Evolutionary conservation across 305 asterid genomes (phyloP), one percentile per base, ranked within the genome.

Genomic region (Fraxinus velutina): DNA sequence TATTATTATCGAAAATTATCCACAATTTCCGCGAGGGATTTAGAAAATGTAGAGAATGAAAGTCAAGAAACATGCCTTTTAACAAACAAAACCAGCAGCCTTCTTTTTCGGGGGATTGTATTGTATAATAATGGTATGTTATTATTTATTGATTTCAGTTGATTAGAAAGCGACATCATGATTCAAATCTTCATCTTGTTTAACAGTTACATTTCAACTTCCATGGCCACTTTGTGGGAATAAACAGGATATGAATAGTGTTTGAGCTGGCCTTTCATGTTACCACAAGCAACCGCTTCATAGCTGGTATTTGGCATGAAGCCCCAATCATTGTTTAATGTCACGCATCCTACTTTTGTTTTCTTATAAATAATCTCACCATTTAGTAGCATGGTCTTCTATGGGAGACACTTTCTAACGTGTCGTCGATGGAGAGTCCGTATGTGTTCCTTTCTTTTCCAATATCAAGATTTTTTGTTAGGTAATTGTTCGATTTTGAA

Each of bases 271-370:
- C 76, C 47, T 30, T 71, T 71, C 76, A 71, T 32, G 76, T 32
- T 33, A 71, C 68, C 68, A 57, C 68, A 19, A 57, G 68, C 68
- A 19, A 57, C 27, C 68, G 62, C 52, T 79, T 76, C 27, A 33
- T 55, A 36, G 76, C 42, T 76, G 83, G 82, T 32, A 19, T 37
- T 77, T 78, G 84, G 73, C 77, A 79, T 22, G 27, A 73, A 68
- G 75, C 60, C 84, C 42, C 81, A 27, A 36, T 80, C 81, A 75
- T 68, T 75, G 34, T 68, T 32, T 79, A 32, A 19, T 60, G 77
- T 70, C 44, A 32, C 32, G 75, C 44, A 30, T 32, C 22, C 21
- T 32, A 12, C 24, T 32, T 71, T 71, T 71, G 75, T 71, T 32
- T 32, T 71, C 66, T 71, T 30, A 22, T 71, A 29, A 50, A 24